Base-by-base conservation (phyloP, 2,329 filamentous ascomycete genomes). In the Bipolaris oryzae region DNA sequence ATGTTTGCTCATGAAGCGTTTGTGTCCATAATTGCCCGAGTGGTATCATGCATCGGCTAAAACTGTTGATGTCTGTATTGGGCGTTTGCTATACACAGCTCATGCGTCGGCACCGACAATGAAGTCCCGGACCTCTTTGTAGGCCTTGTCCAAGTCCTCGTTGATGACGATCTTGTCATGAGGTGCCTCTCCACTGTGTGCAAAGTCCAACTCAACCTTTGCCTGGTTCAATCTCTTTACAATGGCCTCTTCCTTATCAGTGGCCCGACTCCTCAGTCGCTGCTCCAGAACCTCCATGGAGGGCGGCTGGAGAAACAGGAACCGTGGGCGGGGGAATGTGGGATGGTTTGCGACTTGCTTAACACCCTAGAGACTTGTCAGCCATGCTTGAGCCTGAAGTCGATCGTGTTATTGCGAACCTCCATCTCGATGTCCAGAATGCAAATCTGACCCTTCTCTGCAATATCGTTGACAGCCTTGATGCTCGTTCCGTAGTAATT, bases 361-460 rank as follows among this genome's bases (percentile, higher is more conserved):
- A 56, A 97, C 92, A 58, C 93, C 93, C 84, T 87, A 60, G 35
- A 28, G 23, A 16, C 11, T 16, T 13, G 20, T 57, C 13, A 57
- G 50, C 33, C 13, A 11, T 23, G 28, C 25, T 15, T 9, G 33
- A 2, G 25, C 16, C 6, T 44, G 5, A 43, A 25, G 4, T 35
- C 18, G 0, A 20, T 31, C 0, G 20, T 6, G 9, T n/a, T 21
- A 33, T 2, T 52, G 48, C 61, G 5, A 74, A 89, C 88, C 85
- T 96, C 92, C 91, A 97, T 96, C 83, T 97, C 94, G 73, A 97
- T 98, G 76, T 98, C 94, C 66, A 97, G 80, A 45, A 97, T 87
- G 60, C 93, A 94, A 39, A 92, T 86, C 70, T 83, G 84, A 16
- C 87, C 89, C 78, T 88, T 86, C 58, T 85, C 84, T 2, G 84